Base-by-base conservation (phyloP, 805 yeast genomes). In the Tetrapisispora arboricola region DNA sequence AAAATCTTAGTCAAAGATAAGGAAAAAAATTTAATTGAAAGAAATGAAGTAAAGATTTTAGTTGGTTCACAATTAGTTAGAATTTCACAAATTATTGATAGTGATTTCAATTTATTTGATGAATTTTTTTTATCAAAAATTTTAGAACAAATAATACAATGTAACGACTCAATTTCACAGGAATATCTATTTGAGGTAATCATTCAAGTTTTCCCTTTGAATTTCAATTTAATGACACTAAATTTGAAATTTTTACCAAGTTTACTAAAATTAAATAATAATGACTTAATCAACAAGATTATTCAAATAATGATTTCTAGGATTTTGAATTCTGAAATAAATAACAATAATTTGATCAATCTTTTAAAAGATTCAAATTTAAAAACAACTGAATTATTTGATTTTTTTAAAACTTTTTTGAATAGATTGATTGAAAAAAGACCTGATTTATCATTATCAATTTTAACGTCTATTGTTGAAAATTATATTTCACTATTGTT, bases 21-120 rank as follows among this genome's bases (percentile, higher is more conserved):
- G 30, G 76, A 70, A 29, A 75, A 81, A 58, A 71, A 96, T 42
- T 73, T 72, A 18, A 72, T 70, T 44, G 97, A 92, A 62, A 71
- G 98, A 18, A 78, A 80, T 53, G 96, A 92, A 61, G 71, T 92
- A 47, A 88, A 85, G 64, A 86, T 88, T 42, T 71, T 92, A 31
- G 94, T 92, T 21, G 98, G 98, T 1, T 82, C 95, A 18, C 92
- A 88, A 60, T 70, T 92, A 48, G 95, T 90, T 16, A 73, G 95
- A 40, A 67, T 92, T 36, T 81, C 95, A 0, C 96, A 90, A 61
- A 67, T 90, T 22, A 87, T 87, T 30, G 80, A 76, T 46, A 78
- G 84, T 42, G 85, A 80, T 54, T 61, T 71, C 37, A 61, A 63
- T 1, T 66, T 70, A 34, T 69, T 67, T 51, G 60, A 58, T 44